Base-by-base conservation (phyloP, 139 green algal species). In the Tetradesmus obliquus region DNA sequence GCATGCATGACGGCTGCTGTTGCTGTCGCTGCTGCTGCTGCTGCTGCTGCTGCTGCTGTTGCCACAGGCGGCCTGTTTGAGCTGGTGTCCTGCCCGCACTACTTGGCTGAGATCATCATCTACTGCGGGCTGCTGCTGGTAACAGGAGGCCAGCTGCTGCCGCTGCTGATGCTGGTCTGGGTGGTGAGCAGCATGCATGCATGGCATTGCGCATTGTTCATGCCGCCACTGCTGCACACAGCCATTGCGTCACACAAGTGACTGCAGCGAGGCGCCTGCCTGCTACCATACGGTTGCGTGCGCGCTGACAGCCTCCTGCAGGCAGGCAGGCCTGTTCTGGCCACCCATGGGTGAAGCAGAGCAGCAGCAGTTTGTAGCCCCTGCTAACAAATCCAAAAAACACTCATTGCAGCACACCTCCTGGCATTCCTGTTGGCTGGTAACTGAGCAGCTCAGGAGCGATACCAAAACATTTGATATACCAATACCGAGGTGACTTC, bases 41-140 rank as follows among this genome's bases (percentile, higher is more conserved):
- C 79, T 55, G 55, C 83, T 54, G 55, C 1, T 15, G 62, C 54
- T 58, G 55, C 57, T 87, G 79, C 79, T 88, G 51, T 1, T 7
- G 5, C 22, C 53, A 53, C 66, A 94, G 96, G 96, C 13, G 95
- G 95, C 53, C 19, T 88, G 8, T 98, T 98, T 94, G 93, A 96
- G 92, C 90, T 93, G 83, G 95, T 98, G 60, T 97, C 95, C 5
- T 98, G 97, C 81, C 97, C 97, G 0, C 97, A 98, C 92, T 98
- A 98, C 91, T 93, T 98, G 17, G 97, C 88, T 5, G 97, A 98
- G 91, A 95, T 98, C 12, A 82, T 98, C 5, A 96, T 98, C 58
- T 98, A 98, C 91, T 45, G 32, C 3, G 96, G 95, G 15, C 92
- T 98, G 66, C 72, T 76, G 55, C 5, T 97, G 20, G 22, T 94